These are phyloP conservation scores for Talaromyces sp. DNA, from an alignment of 2,329 filamentous ascomycete species.

Conservation along the genomic window DNA sequence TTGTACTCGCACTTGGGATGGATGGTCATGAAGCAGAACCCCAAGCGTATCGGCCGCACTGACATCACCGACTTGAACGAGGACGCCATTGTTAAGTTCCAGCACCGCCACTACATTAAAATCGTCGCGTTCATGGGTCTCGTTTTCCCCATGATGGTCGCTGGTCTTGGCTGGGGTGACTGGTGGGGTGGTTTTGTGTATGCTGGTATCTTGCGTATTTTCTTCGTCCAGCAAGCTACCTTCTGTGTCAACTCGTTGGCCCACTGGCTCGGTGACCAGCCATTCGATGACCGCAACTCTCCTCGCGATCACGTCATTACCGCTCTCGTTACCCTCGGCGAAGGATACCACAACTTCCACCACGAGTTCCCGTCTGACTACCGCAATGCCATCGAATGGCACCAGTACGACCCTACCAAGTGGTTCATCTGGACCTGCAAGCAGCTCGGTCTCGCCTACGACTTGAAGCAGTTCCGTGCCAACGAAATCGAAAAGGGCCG, in stretches of 20 bases:
- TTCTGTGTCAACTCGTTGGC: slow-evolving; percentile 91
- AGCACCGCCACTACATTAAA: slow-evolving; percentile 83
- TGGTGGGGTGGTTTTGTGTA: slow-evolving; percentile 81
- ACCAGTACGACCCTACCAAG: slow-evolving; percentile 89
- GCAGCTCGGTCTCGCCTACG: slow-evolving; percentile 76
- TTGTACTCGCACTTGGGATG: slow-evolving; percentile 81
- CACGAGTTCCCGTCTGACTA: slow-evolving; percentile 93
- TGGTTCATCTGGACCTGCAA: slow-evolving; percentile 85
- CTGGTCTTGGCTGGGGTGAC: slow-evolving; percentile 76
- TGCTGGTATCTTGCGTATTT: slow-evolving; percentile 78
- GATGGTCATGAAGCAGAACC: slow-evolving; percentile 94
- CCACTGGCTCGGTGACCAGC: slow-evolving; percentile 88
- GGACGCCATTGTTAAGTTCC: slow-evolving; percentile 79
- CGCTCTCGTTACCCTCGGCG: slow-evolving; percentile 77
- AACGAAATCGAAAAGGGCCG: slow-evolving; percentile 93
- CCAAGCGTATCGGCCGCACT: slow-evolving; percentile 80
- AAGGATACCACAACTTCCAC: slow-evolving; percentile 94
- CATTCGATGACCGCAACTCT: slow-evolving; percentile 89
- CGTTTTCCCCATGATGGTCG: slow-evolving; percentile 69
- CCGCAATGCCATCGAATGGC: slow-evolving; percentile 87
- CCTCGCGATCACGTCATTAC: slow-evolving; percentile 85
- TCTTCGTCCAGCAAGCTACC: slow-evolving; percentile 87
- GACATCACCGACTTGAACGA: slow-evolving; percentile 87
- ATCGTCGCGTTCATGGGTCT: slow-evolving; percentile 74
- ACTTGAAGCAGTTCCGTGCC: slow-evolving; percentile 84